A percentile compares a stretch with the other conserved stretches of the same genome.
These are phyloP conservation scores for Thuja plicata DNA, from an alignment of 83 land plant genomes.

Conservation along the genomic window DNA sequence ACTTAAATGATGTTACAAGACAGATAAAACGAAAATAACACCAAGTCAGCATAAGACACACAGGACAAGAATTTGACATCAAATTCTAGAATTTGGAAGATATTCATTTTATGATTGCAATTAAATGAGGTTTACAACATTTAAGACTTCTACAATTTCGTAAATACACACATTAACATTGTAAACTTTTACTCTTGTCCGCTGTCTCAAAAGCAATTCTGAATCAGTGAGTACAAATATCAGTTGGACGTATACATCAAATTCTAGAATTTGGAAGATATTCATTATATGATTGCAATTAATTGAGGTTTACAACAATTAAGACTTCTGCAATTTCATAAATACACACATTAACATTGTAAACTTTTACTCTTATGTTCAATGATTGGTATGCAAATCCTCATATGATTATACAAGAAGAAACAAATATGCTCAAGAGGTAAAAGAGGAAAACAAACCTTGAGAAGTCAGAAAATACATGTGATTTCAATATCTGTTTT, in stretches of 20 bases:
- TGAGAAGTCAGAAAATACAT: slow-evolving; percentile 93
- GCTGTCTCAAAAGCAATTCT: neutral
- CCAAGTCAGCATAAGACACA: neutral
- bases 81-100: neutral
- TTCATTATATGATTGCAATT: neutral
- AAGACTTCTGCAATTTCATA: neutral
- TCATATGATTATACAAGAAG: neutral
- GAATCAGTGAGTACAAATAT: neutral
- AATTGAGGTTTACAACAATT: neutral
- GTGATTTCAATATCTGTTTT: slow-evolving; percentile 88
- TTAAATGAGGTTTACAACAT: neutral
- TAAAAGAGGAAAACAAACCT: slow-evolving; percentile 45
- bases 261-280: neutral
- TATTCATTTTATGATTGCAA: neutral
- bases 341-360: neutral
- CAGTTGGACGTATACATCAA: neutral
- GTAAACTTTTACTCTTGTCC: neutral
- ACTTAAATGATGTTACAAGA: neutral
- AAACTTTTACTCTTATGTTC: neutral
- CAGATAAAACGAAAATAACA: neutral
- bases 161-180: neutral
- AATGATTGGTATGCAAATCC: neutral
- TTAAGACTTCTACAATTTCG: neutral
- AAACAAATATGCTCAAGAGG: neutral
- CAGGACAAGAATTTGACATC: neutral